A percentile compares a stretch with the other conserved stretches of the same genome.
Evolutionary conservation across 2,329 filamentous ascomycete species (phyloP).

Genomic region (Calonectria leucothoes): DNA sequence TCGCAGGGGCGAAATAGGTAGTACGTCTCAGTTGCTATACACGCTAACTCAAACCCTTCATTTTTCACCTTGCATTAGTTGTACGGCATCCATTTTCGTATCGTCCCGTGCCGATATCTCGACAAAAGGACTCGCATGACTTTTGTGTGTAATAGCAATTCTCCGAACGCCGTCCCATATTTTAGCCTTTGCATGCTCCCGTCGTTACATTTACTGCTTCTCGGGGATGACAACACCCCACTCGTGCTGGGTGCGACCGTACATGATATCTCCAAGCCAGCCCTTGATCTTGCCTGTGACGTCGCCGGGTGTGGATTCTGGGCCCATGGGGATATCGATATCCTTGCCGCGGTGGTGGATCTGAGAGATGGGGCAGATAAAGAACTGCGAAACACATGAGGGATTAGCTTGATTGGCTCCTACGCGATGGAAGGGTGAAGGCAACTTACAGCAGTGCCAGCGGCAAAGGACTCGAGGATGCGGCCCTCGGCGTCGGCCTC

Average conservation of each 20-base stretch:
- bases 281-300: constrained; percentile 73
- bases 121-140: constrained; percentile 19
- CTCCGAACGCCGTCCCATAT: constrained; percentile 38
- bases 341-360: constrained; percentile 76
- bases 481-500: constrained; percentile 80
- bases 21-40: background rate
- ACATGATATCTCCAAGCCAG: constrained; percentile 80
- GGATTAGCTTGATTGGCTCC: constrained; percentile 22
- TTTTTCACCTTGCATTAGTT: constrained; percentile 37
- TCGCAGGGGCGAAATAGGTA: background rate
- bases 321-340: constrained; percentile 70
- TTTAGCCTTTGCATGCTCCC: background rate
- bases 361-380: constrained; percentile 74
- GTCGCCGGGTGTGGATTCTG: constrained; percentile 59
- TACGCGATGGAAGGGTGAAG: background rate
- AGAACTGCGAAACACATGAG: constrained; percentile 65
- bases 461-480: constrained; percentile 85
- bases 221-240: constrained; percentile 78
- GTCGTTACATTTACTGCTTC: constrained; percentile 53
- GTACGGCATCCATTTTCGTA: constrained; percentile 6
- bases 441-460: constrained; percentile 82
- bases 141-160: constrained; percentile 33
- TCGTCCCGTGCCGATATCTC: constrained; percentile 11
- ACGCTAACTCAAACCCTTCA: constrained; percentile 36
- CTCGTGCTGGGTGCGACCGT: constrained; percentile 73